phyloP scores from a whole-genome alignment of 202 grass and related monocot species.

The Brachypodium distachyon region DNA sequence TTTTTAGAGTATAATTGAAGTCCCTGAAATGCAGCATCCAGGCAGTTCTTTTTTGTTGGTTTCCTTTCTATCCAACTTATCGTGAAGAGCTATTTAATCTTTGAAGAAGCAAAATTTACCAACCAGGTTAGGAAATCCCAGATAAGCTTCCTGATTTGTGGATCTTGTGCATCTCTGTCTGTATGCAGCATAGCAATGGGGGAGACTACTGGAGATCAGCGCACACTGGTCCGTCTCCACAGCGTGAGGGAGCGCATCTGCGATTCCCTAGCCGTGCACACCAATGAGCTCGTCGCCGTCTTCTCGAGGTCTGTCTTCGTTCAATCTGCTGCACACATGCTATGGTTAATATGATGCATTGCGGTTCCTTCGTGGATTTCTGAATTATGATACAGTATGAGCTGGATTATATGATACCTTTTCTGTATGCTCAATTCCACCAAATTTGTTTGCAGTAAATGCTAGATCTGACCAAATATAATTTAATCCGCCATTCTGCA shows the following conservation, averaged over 20 bases:
- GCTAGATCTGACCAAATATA: not conserved
- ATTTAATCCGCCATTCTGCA: not conserved
- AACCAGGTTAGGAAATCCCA: not conserved
- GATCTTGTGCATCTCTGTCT: not conserved
- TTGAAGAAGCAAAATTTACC: not conserved
- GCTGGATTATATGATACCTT: not conserved
- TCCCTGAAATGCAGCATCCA: not conserved
- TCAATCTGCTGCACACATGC: not conserved
- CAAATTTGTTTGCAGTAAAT: not conserved
- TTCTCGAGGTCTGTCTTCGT: constrained; percentile 39
- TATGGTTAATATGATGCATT: not conserved
- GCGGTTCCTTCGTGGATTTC: not conserved
- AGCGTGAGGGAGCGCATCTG: constrained; percentile 45
- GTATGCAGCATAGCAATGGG: constrained; percentile 19
- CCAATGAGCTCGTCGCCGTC: constrained; percentile 49
- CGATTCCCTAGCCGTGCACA: constrained; percentile 41
- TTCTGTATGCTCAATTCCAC: not conserved
- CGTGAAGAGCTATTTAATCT: not conserved
- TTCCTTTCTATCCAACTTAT: not conserved
- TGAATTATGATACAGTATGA: not conserved
- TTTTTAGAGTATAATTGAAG: not conserved
- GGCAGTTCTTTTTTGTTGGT: not conserved
- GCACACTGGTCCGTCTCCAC: constrained; percentile 34
- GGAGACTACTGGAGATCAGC: constrained; percentile 17
- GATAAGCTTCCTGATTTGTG: not conserved